Percentiles rank a stretch among this genome's conserved stretches.
Evolutionary conservation across 257 asterid species (phyloP).

Genomic region (Lycium barbarum): DNA sequence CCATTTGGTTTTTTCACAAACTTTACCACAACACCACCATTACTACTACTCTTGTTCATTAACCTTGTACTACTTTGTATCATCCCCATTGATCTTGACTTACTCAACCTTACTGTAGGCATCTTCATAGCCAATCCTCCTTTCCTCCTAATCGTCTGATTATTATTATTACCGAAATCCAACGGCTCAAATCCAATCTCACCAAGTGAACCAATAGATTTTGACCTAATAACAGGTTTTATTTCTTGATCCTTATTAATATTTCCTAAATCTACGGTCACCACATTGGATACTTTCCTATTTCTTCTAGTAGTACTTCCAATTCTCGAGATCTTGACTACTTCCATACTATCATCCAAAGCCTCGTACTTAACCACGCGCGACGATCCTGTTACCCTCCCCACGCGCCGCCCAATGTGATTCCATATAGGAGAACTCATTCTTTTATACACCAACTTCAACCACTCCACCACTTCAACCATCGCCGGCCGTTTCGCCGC

Average conservation of each 20-base stretch:
- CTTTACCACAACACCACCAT: slow-evolving; percentile 34
- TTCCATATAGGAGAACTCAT: slow-evolving; percentile 50
- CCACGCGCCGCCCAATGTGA: slow-evolving; percentile 63
- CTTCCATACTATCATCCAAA: slow-evolving; percentile 65
- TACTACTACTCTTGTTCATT: slow-evolving; percentile 27
- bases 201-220: slow-evolving; percentile 65
- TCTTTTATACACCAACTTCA: slow-evolving; percentile 53
- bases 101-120: slow-evolving; percentile 58
- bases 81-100: slow-evolving; percentile 77
- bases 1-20: slow-evolving; percentile 35
- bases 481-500: slow-evolving; percentile 75
- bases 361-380: slow-evolving; percentile 53
- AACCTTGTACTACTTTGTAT: slow-evolving; percentile 49
- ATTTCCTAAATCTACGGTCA: slow-evolving; percentile 31
- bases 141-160: slow-evolving; percentile 36
- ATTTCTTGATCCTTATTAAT: slow-evolving; percentile 39
- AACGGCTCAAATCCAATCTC: slow-evolving; percentile 53
- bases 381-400: slow-evolving; percentile 40
- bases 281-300: slow-evolving; percentile 64
- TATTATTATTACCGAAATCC: slow-evolving; percentile 35
- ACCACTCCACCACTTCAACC: slow-evolving; percentile 71
- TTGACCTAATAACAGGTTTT: slow-evolving; percentile 49
- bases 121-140: slow-evolving; percentile 60
- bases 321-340: slow-evolving; percentile 38
- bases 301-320: slow-evolving; percentile 51